phyloP scores from a whole-genome alignment of 108 stramenopile species.

The Ochromonas danica region DNA sequence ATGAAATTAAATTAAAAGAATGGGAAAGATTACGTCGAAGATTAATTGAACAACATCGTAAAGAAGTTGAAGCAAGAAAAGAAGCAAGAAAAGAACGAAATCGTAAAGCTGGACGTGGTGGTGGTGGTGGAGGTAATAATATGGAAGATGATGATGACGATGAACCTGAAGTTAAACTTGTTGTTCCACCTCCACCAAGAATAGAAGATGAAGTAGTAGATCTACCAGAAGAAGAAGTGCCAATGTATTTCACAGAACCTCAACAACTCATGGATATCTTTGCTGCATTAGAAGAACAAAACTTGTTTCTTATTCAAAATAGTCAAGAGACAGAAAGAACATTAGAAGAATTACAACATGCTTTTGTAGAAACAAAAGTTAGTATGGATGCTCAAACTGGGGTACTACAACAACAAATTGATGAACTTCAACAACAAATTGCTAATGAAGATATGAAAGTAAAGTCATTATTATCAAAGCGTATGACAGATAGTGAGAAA shows the following conservation, averaged over 20 bases:
- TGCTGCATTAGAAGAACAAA: constrained; percentile 60
- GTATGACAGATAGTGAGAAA: neutral
- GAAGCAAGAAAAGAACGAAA: constrained; percentile 45
- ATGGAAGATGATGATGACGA: neutral
- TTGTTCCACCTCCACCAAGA: constrained; percentile 43
- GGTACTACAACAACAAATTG: constrained; percentile 37
- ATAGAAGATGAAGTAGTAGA: constrained; percentile 56
- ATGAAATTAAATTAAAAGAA: constrained; percentile 7
- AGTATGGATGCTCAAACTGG: constrained; percentile 55
- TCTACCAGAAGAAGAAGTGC: constrained; percentile 60
- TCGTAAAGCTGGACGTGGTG: neutral
- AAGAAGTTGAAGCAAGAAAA: constrained; percentile 45
- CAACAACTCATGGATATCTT: constrained; percentile 65
- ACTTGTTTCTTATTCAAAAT: constrained; percentile 68
- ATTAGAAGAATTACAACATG: constrained; percentile 62
- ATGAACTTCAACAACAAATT: constrained; percentile 48
- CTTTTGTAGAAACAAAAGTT: constrained; percentile 48
- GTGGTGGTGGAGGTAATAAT: neutral
- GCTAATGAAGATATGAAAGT: constrained; percentile 53
- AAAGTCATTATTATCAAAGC: neutral
- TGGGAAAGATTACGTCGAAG: constrained; percentile 32
- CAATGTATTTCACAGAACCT: constrained; percentile 67
- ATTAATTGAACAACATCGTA: constrained; percentile 28
- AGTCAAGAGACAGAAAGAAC: constrained; percentile 64
- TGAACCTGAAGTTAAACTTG: constrained; percentile 38